Base-by-base conservation (phyloP, 208 protist genomes). In the Angomonas deanei region DNA sequence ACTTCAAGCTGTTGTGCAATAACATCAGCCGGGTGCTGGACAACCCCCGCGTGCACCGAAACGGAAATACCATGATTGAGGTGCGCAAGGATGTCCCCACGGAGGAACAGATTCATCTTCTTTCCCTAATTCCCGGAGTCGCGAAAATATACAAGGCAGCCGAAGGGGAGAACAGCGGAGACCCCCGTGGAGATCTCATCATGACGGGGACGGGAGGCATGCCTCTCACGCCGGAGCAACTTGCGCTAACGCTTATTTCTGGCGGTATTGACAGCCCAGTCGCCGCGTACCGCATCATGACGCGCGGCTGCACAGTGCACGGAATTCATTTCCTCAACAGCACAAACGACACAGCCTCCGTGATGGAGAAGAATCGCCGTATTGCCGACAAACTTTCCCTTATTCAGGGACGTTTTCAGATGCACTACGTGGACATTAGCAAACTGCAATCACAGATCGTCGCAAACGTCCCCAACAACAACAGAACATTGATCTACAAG, bases 201-300 rank as follows among this genome's bases (percentile, higher is more conserved):
- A 57, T 64, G 48, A 74, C 81, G 32, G 85, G 85, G 24, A 75
- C 74, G 30, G 82, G 84, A n/a, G 85, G 85, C 23, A 80, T 89
- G 23, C 85, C 85, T 6, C 84, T 86, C 48, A 64, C 75, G 4
- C 74, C 78, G 1, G 74, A 89, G 21, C 76, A 88, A 49, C 69
- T 64, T 11, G 82, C 70, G 32, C 74, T 93, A 21, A 65, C 74
- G n/a, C 74, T 91, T 34, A 76, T 93, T 65, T 88, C 80, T 55
- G 87, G 87, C 52, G 87, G 87, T 58, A 90, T 91, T 48, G 87
- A 93, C 72, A 91, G 84, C 69, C 87, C 87, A 26, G 84, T 93
- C 17, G 87, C 87, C n/a, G 84, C 84, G 21, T 91, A 93, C 68
- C 74, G 78, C 38, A 91, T 93, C 81, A 93, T 93, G 84, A 85